phyloP scores from a whole-genome alignment of 2,329 filamentous ascomycete genomes.

The Colletotrichum tabaci region DNA sequence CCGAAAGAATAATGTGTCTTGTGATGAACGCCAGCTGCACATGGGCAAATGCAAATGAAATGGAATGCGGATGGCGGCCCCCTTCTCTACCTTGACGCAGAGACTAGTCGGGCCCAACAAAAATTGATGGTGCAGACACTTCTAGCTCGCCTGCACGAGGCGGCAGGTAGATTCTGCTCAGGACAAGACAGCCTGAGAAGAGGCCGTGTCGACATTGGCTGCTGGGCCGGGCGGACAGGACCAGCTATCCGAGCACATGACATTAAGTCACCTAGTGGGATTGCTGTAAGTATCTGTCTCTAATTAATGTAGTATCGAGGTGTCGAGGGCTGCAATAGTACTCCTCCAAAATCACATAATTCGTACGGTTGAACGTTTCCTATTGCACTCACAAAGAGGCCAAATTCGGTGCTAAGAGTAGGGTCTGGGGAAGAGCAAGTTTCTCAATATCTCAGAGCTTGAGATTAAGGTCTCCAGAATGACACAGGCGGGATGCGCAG shows the following conservation, averaged over 20 bases:
- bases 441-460: too few species aligned
- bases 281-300: neutral
- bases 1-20: conserved; percentile 16
- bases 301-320: neutral
- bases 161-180: neutral
- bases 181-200: conserved; percentile 7
- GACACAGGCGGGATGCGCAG: neutral
- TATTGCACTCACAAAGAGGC: neutral
- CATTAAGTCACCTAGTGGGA: neutral
- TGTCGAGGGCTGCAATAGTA: neutral
- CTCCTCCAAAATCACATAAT: neutral
- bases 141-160: conserved; percentile 16
- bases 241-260: neutral
- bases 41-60: conserved; percentile 21
- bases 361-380: neutral
- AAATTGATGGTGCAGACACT: conserved; percentile 20
- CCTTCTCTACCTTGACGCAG: conserved; percentile 11
- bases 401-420: neutral
- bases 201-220: neutral
- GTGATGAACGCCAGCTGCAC: conserved; percentile 1
- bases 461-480: neutral
- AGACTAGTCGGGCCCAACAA: conserved; percentile 38
- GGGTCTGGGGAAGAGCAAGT: neutral
- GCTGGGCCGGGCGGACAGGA: conserved; percentile 6
- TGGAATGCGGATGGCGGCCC: neutral